These are phyloP conservation scores for Spergularia azorica DNA, from an alignment of 179 eudicot genomes.

Conservation along the genomic window DNA sequence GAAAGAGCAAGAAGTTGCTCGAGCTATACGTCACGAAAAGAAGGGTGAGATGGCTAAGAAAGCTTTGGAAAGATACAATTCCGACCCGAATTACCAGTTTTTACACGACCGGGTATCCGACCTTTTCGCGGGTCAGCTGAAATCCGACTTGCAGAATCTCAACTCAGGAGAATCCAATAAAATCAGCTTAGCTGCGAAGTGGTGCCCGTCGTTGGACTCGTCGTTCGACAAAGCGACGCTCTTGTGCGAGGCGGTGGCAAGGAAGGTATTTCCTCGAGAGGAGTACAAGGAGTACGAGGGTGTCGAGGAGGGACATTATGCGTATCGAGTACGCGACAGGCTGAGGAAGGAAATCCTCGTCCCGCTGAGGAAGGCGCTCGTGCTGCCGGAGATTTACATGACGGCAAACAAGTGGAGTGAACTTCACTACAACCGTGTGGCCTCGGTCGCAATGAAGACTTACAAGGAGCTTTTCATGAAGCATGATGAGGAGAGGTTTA, in stretches of 20 bases:
- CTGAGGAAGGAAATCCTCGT: constrained; percentile 55
- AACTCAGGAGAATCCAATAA: constrained; percentile 20
- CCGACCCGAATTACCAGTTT: no score
- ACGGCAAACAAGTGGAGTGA: constrained; percentile 39
- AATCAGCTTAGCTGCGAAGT: constrained; percentile 47
- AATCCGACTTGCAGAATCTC: constrained; percentile 32
- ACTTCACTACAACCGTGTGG: constrained; percentile 44
- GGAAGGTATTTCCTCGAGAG: constrained; percentile 40
- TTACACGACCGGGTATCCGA: constrained; percentile 42
- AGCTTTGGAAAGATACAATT: constrained; percentile 16
- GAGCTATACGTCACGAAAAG: constrained; percentile 15
- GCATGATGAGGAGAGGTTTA: constrained; percentile 45
- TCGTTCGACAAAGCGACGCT: constrained; percentile 35
- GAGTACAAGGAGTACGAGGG: constrained; percentile 29
- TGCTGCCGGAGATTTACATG: constrained; percentile 57
- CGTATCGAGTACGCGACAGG: constrained; percentile 39
- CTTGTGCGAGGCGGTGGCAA: constrained; percentile 46
- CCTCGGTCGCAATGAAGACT: constrained; percentile 58
- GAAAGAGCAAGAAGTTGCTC: no score
- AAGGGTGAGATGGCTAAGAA: constrained; percentile 30
- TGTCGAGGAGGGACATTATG: constrained; percentile 42
- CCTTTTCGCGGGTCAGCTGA: constrained; percentile 39
- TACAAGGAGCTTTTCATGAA: constrained; percentile 37
- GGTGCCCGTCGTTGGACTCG: constrained; percentile 57
- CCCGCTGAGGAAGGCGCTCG: constrained; percentile 41